These are phyloP conservation scores for Epichloe gansuensis DNA, from an alignment of 2,329 filamentous ascomycete species.

Conservation along the genomic window DNA sequence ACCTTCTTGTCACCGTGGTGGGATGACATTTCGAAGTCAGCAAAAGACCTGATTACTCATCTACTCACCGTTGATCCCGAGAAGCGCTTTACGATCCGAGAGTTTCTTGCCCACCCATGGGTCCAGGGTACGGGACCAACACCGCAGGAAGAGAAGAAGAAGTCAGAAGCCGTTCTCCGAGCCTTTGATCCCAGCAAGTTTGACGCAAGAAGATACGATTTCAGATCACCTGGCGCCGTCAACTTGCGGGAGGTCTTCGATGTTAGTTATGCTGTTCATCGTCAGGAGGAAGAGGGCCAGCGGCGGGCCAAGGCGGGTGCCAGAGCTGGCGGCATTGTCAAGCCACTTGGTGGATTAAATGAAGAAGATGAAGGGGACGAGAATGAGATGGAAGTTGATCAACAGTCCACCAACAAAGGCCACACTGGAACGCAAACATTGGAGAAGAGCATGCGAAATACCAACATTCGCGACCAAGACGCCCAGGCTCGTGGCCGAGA, in stretches of 20 bases:
- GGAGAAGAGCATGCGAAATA: constrained; percentile 77
- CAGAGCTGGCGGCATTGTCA: constrained; percentile 54
- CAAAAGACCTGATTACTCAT: constrained; percentile 88
- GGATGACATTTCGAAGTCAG: constrained; percentile 94
- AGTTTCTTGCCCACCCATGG: constrained; percentile 95
- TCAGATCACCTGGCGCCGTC: constrained; percentile 87
- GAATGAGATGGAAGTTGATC: constrained; percentile 51
- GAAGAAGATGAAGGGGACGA: constrained; percentile 49
- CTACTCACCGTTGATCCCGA: constrained; percentile 89
- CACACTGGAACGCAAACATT: constrained; percentile 50
- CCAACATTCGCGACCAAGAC: constrained; percentile 51
- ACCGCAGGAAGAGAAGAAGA: constrained; percentile 46
- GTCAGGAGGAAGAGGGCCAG: constrained; percentile 92
- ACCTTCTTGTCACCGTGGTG: constrained; percentile 98
- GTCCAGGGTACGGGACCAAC: constrained; percentile 53
- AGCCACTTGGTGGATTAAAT: constrained; percentile 49
- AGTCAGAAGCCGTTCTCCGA: constrained; percentile 29
- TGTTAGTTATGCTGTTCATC: constrained; percentile 92
- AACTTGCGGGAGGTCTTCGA: constrained; percentile 97
- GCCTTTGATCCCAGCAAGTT: constrained; percentile 45
- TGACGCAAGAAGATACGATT: constrained; percentile 64
- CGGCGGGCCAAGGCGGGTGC: constrained; percentile 69
- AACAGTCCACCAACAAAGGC: constrained; percentile 34
- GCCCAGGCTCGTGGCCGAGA: constrained; percentile 20
- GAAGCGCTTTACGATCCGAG: constrained; percentile 82